Conservation (phyloP, 1,139 yeast genomes). For the Geotrichum cucujoidarum region DNA sequence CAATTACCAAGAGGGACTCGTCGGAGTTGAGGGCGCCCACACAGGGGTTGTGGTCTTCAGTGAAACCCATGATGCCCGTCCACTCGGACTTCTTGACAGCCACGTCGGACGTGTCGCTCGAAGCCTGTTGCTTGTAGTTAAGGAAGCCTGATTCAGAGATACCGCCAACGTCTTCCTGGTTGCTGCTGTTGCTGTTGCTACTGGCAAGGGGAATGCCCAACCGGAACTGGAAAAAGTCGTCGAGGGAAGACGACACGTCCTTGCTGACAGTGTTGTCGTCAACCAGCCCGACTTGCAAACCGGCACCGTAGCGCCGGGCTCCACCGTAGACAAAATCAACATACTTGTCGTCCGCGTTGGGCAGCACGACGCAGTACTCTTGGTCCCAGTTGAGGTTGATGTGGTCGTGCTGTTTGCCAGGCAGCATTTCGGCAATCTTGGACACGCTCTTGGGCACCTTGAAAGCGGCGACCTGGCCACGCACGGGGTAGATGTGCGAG, state of each 20-base stretch:
- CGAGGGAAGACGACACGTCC: conserved; percentile 22
- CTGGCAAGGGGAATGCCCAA: conserved; percentile 21
- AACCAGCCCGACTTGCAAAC: conserved; percentile 21
- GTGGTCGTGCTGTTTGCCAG: conserved; percentile 11
- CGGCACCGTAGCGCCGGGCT: conserved; percentile 26
- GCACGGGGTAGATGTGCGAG: conserved; percentile 25
- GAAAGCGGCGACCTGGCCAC: conserved; percentile 29
- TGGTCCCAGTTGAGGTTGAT: conserved; percentile 26
- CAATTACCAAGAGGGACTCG: conserved; percentile 33
- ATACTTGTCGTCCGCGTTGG: conserved; percentile 12
- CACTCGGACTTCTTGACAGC: conserved; percentile 31
- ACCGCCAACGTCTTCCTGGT: neutral
- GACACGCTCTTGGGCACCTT: conserved; percentile 1
- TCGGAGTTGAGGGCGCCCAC: conserved; percentile 35
- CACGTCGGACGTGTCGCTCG: neutral
- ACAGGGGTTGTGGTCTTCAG: conserved; percentile 37
- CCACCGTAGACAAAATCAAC: conserved; percentile 31
- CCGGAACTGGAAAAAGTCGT: conserved; percentile 22
- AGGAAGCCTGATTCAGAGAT: neutral
- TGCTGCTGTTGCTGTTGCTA: neutral
- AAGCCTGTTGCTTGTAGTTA: neutral
- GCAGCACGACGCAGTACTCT: conserved; percentile 26
- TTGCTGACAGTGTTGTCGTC: conserved; percentile 25
- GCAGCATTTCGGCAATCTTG: conserved; percentile 5
- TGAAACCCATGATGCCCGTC: conserved; percentile 44